Evolutionary conservation across 2,329 filamentous ascomycete genomes (phyloP), one percentile per base, ranked within the genome.

Genomic region (Colletotrichum coccodes): DNA sequence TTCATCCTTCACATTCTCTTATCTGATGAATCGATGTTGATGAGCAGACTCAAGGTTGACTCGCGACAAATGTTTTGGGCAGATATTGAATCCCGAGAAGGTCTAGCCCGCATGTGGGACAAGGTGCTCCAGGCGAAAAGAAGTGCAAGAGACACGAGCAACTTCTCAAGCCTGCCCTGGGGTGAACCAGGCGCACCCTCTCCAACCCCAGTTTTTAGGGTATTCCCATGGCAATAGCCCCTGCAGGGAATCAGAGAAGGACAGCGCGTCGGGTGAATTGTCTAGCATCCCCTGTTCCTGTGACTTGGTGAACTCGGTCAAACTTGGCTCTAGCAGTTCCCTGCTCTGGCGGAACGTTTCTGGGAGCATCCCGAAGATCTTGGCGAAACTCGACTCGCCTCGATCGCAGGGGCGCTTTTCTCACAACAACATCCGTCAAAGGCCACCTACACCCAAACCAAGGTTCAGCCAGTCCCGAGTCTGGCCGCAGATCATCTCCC

Each of bases 161-260:
- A 36, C 12, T 23, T 18, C 56, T 21, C 18, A 40, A 12, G n/a
- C 9, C 34, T 46, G 30, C 38, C 46, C 60, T 58, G 53, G 30
- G 46, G 36, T 18, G 38, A 23, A 8, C 32, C 18, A 28, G 36
- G 16, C 40, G 26, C 46, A 47, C 53, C 46, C 40, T 36, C 36
- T 46, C 11, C 32, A 46, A 59, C 60, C 60, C 60, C 60, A 40
- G 64, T 40, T 64, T 68, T 59, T 59, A 59, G 30, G 46, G 38
- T 46, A 26, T 38, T 64, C 32, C 44, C 60, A 46, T 42, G 36
- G 14, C 50, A 23, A 52, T 28, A 4, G 44, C 11, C 36, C 50
- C 36, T 57, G 52, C 28, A 63, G 18, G 28, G 49, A 40, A 50
- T 14, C 3, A 1, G 6, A 16, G 3, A 16, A 50, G 23, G 26